Evolutionary conservation across 306 rosid genomes (phyloP), one percentile per base, ranked within the genome.

Genomic region (Purshia tridentata): DNA sequence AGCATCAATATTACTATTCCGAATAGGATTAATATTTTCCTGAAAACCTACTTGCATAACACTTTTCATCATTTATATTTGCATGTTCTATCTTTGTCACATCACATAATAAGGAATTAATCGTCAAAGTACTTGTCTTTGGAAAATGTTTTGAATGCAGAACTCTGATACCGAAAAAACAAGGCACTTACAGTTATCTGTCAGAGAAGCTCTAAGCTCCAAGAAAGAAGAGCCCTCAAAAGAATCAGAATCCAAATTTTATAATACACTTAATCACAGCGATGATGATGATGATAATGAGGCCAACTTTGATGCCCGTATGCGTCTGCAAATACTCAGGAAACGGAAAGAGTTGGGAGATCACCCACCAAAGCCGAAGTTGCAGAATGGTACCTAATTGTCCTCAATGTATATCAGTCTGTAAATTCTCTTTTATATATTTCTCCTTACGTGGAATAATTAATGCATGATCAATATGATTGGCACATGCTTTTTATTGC

Each of bases 271-370:
- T 60, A 79, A 82, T 77, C 76, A 82, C 62, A 80, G 92, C 22
- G 89, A 89, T 74, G 90, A 86, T 48, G 84, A 76, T n/a, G 80
- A 72, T 12, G 85, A 82, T 45, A 39, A 57, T 45, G 93, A 90
- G 79, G 91, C 96, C 53, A 84, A 86, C 82, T 95, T 95, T 77
- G 98, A 91, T 83, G 75, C 92, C 65, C 83, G 90, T 68, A 95
- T 95, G 99, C 97, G 98, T 67, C 78, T 69, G 82, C 90, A 81
- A 78, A 91, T 95, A 83, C 92, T 95, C 55, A 84, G 72, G 79
- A 95, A 85, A 77, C 86, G 92, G 72, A 87, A 75, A 40, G 97
- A 95, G 70, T 71, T 88, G 77, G 96, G 92, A 62, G 90, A 87
- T 82, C 72, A 60, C 64, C 93, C 92, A 54, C 80, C 86, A 6